These are phyloP conservation scores for Fusarium sp. DNA, from an alignment of 2,329 filamentous ascomycete genomes.

Conservation along the genomic window DNA sequence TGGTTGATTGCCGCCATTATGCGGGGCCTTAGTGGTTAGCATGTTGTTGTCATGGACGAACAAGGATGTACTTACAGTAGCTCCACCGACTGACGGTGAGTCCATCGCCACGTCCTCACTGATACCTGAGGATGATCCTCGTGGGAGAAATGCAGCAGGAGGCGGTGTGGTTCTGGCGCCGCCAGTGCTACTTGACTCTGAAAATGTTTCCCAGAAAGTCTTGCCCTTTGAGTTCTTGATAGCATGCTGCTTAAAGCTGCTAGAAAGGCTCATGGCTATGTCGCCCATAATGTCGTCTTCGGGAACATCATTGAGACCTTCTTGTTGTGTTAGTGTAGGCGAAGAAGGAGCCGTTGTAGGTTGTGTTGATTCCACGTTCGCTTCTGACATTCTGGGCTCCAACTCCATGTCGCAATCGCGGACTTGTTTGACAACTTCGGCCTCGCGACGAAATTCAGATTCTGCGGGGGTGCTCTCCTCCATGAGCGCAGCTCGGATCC, in stretches of 20 bases:
- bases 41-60: constrained; percentile 1
- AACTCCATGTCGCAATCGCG: constrained; percentile 84
- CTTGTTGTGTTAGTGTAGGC: constrained; percentile 72
- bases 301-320: constrained; percentile 74
- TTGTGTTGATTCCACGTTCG: constrained; percentile 59
- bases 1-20: constrained; percentile 54
- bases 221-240: constrained; percentile 77
- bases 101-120: constrained; percentile 81
- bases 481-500: constrained; percentile 87
- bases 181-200: constrained; percentile 69
- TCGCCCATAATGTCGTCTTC: constrained; percentile 77
- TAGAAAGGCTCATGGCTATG: constrained; percentile 60
- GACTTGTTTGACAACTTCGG: constrained; percentile 94
- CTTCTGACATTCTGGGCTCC: constrained; percentile 56
- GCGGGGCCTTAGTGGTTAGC: constrained; percentile 40
- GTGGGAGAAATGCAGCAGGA: constrained; percentile 70
- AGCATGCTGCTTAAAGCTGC: constrained; percentile 80
- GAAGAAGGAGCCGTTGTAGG: constrained; percentile 73
- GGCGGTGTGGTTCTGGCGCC: constrained; percentile 70
- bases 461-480: constrained; percentile 92
- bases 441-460: constrained; percentile 87
- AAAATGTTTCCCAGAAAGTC: constrained; percentile 80
- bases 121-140: constrained; percentile 68
- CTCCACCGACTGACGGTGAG: constrained; percentile 64
- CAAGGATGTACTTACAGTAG: constrained; percentile 45